These are phyloP conservation scores for Arthroderma sp. DNA, from an alignment of 2,329 filamentous ascomycete genomes.

Conservation along the genomic window DNA sequence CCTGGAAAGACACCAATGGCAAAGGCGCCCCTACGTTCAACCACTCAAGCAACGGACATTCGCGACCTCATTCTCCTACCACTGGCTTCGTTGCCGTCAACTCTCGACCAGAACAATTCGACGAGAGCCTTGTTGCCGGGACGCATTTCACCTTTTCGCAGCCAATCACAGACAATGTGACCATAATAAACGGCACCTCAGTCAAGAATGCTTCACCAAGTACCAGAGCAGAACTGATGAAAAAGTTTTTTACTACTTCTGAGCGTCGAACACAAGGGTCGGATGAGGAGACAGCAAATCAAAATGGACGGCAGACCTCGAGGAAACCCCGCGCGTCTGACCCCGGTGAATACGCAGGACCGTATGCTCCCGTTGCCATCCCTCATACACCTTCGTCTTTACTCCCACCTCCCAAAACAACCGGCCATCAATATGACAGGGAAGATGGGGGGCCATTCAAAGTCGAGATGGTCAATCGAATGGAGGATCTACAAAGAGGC, in stretches of 20 bases:
- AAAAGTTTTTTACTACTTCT: slow-evolving; percentile 48
- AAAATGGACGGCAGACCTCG: slow-evolving; percentile 17
- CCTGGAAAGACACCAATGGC: slow-evolving; percentile 26
- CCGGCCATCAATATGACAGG: slow-evolving; percentile 32
- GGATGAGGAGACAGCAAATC: slow-evolving; percentile 17
- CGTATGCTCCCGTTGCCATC: slow-evolving; percentile 37
- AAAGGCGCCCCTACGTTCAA: slow-evolving; percentile 15
- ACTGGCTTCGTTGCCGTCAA: slow-evolving; percentile 49
- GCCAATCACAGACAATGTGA: slow-evolving; percentile 32
- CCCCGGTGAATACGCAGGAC: slow-evolving; percentile 22
- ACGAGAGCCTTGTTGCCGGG: slow-evolving; percentile 21
- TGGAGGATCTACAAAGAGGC: slow-evolving; percentile 62
- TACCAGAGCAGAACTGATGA: slow-evolving; percentile 47
- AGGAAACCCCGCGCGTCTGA: slow-evolving; percentile 23
- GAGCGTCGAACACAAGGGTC: slow-evolving; percentile 36
- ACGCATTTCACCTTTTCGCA: slow-evolving; percentile 29
- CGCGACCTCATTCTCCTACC: slow-evolving; percentile 32
- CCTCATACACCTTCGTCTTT: slow-evolving; percentile 42
- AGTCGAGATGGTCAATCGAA: slow-evolving; percentile 56
- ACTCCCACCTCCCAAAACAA: slow-evolving; percentile 35
- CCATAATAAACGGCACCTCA: slow-evolving; percentile 35
- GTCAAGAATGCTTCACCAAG: slow-evolving; percentile 43
- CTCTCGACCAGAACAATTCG: slow-evolving; percentile 29
- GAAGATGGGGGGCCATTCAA: slow-evolving; percentile 48
- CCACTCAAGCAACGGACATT: slow-evolving; percentile 16